Base-by-base conservation (phyloP, 2,329 filamentous ascomycete genomes). In the Curvularia verruculosa region DNA sequence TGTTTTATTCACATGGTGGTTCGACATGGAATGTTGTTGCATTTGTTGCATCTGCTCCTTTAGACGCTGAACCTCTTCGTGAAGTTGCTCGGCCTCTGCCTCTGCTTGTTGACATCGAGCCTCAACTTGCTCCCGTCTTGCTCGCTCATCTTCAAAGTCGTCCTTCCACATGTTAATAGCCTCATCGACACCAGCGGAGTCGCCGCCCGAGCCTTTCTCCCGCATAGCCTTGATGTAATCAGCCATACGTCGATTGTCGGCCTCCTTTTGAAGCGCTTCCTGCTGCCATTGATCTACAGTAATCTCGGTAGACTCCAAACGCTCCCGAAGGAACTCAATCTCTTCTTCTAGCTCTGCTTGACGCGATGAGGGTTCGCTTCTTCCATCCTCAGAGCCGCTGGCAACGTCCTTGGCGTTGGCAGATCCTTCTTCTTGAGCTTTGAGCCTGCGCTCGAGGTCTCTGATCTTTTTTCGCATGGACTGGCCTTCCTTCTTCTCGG, bases 401-500 rank as follows among this genome's bases (percentile, higher is more conserved):
- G 75, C 76, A 61, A 75, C 62, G 49, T 82, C 79, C 58, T 83
- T 75, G n/a, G 66, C 58, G 2, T 67, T 80, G 23, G 78, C 78
- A 31, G 82, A 73, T 23, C 80, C 82, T 58, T 85, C 82, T 52
- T 82, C 81, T 39, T 81, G 81, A 46, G 86, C 83, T 59, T 85
- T 84, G 12, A 93, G 77, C 67, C 89, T 89, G 72, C 90, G 91
- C 77, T 98, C 93, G 45, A 98, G 79, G 67, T 97, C 92, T 69
- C 93, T 91, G 56, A 96, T 84, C 64, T 90, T 88, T 60, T 89
- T 87, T 21, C 92, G 88, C 54, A 98, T 77, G 19, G 88, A 83
- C 74, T 96, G 95, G 73, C 92, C 95, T 70, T 99, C 95, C 63
- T 96, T 91, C 75, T 96, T 92, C 56, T 95, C 84, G 34, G 95